Evolutionary conservation across 768 basidiomycete species (phyloP).

Genomic region (Amanita phalloides): DNA sequence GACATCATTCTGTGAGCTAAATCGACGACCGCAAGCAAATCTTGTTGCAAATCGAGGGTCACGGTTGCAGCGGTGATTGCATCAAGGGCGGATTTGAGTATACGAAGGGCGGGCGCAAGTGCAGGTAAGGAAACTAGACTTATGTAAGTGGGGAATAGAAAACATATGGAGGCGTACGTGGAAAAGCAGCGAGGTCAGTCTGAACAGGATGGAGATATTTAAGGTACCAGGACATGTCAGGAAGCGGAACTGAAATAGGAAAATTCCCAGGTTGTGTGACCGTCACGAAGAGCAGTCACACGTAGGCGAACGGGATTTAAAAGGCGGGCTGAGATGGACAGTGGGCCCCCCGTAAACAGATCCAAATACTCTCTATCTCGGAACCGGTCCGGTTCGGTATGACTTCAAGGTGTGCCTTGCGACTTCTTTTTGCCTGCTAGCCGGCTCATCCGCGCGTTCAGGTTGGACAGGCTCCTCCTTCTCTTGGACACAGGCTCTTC

Average conservation of each 20-base stretch:
- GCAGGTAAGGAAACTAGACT: not conserved
- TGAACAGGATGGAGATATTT: slow-evolving; percentile 4
- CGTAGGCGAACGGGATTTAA: slow-evolving; percentile 46
- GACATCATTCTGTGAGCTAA: slow-evolving; percentile 43
- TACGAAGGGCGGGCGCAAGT: not conserved
- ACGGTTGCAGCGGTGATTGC: not conserved
- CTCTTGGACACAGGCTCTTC: slow-evolving; percentile 95
- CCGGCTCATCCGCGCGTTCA: slow-evolving; percentile 17
- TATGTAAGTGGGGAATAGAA: not conserved
- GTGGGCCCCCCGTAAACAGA: slow-evolving; percentile 45
- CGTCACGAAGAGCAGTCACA: slow-evolving; percentile 29
- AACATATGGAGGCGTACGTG: not conserved
- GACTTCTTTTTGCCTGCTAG: not conserved
- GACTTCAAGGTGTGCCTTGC: slow-evolving; percentile 56
- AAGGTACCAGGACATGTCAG: slow-evolving; percentile 4
- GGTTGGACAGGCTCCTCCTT: slow-evolving; percentile 94
- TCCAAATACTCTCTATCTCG: slow-evolving; percentile 27
- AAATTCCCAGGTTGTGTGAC: slow-evolving; percentile 16
- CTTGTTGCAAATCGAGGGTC: not conserved
- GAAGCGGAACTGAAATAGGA: not conserved
- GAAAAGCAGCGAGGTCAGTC: not conserved
- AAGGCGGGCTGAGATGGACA: slow-evolving; percentile 38
- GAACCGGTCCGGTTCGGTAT: slow-evolving; percentile 52
- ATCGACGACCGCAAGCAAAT: slow-evolving; percentile 22
- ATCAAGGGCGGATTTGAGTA: slow-evolving; percentile 2